phyloP scores from a whole-genome alignment of 2,329 filamentous ascomycete species.

The Aspergillus clavatus region DNA sequence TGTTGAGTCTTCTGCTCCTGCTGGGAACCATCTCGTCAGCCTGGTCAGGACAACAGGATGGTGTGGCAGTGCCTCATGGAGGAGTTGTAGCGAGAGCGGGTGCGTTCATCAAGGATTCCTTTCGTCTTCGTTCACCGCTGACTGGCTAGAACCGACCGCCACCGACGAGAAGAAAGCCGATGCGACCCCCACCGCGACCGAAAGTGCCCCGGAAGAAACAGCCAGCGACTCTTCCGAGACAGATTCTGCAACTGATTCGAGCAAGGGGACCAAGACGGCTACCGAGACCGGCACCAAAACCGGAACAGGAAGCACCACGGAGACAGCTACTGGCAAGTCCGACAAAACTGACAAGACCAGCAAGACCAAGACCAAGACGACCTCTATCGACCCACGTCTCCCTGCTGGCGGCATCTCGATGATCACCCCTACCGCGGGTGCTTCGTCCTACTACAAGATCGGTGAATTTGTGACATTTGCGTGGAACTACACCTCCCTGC shows the following conservation, averaged over 20 bases:
- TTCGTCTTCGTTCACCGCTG: background rate
- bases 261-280: slow-evolving; percentile 15
- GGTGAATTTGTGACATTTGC: slow-evolving; percentile 58
- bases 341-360: slow-evolving; percentile 17
- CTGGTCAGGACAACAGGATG: slow-evolving; percentile 22
- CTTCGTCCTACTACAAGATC: slow-evolving; percentile 59
- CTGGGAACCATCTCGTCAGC: slow-evolving; percentile 29
- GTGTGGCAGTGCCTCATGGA: slow-evolving; percentile 15
- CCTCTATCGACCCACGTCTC: slow-evolving; percentile 49
- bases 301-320: slow-evolving; percentile 10
- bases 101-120: slow-evolving; percentile 15
- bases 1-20: slow-evolving; percentile 32
- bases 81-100: slow-evolving; percentile 22
- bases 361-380: slow-evolving; percentile 28
- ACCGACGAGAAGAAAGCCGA: background rate
- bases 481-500: slow-evolving; percentile 66
- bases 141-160: background rate
- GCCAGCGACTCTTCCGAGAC: slow-evolving; percentile 2
- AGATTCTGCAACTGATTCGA: slow-evolving; percentile 8
- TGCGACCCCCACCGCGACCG: background rate
- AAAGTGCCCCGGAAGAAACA: background rate
- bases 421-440: slow-evolving; percentile 52
- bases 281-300: slow-evolving; percentile 15
- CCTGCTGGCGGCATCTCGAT: slow-evolving; percentile 58
- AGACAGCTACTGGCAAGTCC: slow-evolving; percentile 12